Conservation (phyloP, 2,329 filamentous ascomycete genomes). For the Gnomoniopsis smithogilvyi region DNA sequence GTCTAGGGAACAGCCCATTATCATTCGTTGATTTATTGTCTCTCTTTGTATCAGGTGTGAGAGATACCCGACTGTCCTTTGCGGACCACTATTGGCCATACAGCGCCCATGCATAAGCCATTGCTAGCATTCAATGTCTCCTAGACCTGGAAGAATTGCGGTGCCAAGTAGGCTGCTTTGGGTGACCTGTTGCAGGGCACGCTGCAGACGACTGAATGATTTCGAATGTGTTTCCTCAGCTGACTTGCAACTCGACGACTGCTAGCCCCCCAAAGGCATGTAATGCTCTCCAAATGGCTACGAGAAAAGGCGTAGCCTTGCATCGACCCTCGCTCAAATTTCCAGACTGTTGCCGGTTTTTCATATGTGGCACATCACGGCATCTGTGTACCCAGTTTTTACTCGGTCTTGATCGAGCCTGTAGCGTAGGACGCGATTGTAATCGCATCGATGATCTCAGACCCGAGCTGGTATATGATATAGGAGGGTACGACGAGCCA, state of each 20-base stretch:
- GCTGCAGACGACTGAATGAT: too few relatives aligned
- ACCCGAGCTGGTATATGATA: slow-evolving; percentile 47
- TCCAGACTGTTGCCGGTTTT: too few relatives aligned
- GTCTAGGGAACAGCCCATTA: not conserved
- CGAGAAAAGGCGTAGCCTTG: too few relatives aligned
- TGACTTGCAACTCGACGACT: too few relatives aligned
- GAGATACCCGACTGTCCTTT: slow-evolving; percentile 7
- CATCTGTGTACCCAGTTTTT: slow-evolving; percentile 20
- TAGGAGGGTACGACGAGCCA: slow-evolving; percentile 53
- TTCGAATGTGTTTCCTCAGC: too few relatives aligned
- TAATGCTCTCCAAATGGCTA: too few relatives aligned
- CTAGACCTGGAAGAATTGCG: not conserved
- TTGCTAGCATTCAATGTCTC: not conserved
- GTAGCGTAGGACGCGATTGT: slow-evolving; percentile 30
- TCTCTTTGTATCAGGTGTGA: not conserved
- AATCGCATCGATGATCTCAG: slow-evolving; percentile 46
- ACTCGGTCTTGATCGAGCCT: slow-evolving; percentile 37
- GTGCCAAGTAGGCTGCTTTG: not conserved
- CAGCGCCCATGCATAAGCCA: not conserved
- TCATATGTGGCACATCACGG: too few relatives aligned
- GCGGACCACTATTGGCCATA: not conserved
- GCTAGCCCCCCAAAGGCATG: too few relatives aligned
- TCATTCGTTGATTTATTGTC: not conserved
- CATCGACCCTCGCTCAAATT: too few relatives aligned
- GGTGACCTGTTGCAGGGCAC: too few relatives aligned